phyloP scores from a whole-genome alignment of 2,329 filamentous ascomycete genomes.

The Aquanectria penicillioides region DNA sequence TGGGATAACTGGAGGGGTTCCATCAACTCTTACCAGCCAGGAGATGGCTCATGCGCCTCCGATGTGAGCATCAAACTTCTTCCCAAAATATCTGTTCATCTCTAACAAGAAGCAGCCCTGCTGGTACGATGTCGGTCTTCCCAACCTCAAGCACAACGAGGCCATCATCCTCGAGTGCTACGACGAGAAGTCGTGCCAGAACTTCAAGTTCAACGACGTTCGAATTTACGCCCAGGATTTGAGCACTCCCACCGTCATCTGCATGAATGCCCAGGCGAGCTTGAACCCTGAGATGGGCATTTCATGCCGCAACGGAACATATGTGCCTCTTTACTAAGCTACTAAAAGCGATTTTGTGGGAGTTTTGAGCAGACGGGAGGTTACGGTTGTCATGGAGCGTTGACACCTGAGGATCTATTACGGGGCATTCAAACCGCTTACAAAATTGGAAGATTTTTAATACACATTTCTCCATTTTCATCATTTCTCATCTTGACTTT shows the following conservation, averaged over 20 bases:
- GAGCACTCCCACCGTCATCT: slow-evolving; percentile 15
- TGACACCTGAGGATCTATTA: no score
- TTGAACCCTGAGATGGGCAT: slow-evolving; percentile 18
- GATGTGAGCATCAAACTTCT: neutral
- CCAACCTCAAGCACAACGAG: slow-evolving; percentile 20
- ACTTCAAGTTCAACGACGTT: slow-evolving; percentile 20
- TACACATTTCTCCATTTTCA: neutral
- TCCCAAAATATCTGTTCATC: neutral
- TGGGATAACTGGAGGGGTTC: slow-evolving; percentile 21
- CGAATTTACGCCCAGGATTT: slow-evolving; percentile 13
- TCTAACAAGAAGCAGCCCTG: slow-evolving; percentile 7
- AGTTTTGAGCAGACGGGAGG: no score
- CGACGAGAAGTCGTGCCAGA: slow-evolving; percentile 17
- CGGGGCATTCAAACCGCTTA: no score
- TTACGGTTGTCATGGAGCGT: no score
- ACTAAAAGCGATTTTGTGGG: no score
- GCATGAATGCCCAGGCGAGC: slow-evolving; percentile 17
- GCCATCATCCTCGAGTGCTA: slow-evolving; percentile 25
- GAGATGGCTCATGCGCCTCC: slow-evolving; percentile 18
- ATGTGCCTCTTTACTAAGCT: slow-evolving; percentile 14
- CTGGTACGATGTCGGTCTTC: slow-evolving; percentile 20
- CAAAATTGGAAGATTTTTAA: no score
- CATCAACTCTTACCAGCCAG: slow-evolving; percentile 20
- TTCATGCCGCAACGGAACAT: slow-evolving; percentile 16
- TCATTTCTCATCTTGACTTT: neutral